Evolutionary conservation across 495 filamentous ascomycete species (phyloP).

Genomic region (Talaromyces borbonicus): DNA sequence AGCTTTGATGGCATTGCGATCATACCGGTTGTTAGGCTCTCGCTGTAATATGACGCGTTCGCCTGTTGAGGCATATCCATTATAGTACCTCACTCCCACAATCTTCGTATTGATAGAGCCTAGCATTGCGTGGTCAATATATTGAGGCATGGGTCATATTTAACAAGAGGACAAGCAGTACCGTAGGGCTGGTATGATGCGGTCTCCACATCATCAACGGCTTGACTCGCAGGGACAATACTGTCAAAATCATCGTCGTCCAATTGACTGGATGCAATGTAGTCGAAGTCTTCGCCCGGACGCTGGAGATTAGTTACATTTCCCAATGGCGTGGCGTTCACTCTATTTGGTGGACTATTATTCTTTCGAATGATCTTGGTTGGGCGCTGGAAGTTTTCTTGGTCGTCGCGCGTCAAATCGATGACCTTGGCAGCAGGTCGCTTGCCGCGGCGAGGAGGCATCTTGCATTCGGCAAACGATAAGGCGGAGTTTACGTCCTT

Average conservation of each 20-base stretch:
- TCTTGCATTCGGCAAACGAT: not conserved
- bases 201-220: slow-evolving; percentile 32
- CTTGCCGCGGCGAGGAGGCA: not conserved
- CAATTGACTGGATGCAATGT: slow-evolving; percentile 24
- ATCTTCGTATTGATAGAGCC: slow-evolving; percentile 45
- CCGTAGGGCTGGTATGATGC: slow-evolving; percentile 43
- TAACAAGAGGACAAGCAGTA: slow-evolving; percentile 10
- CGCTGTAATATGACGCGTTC: slow-evolving; percentile 61
- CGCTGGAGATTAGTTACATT: slow-evolving; percentile 17
- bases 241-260: slow-evolving; percentile 28
- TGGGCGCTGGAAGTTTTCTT: slow-evolving; percentile 13
- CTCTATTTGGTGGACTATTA: not conserved
- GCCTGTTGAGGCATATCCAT: slow-evolving; percentile 55
- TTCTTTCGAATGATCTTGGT: slow-evolving; percentile 11
- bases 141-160: not conserved
- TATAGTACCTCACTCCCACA: slow-evolving; percentile 75
- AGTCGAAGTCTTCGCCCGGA: slow-evolving; percentile 26
- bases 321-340: not conserved
- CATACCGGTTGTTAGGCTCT: slow-evolving; percentile 65
- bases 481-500: too few species aligned
- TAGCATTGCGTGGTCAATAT: not conserved
- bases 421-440: not conserved
- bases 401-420: slow-evolving; percentile 11
- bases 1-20: slow-evolving; percentile 69
- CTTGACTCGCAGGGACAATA: slow-evolving; percentile 26